Base-by-base conservation (phyloP, 495 filamentous ascomycete species). In the Penicillium salamii region DNA sequence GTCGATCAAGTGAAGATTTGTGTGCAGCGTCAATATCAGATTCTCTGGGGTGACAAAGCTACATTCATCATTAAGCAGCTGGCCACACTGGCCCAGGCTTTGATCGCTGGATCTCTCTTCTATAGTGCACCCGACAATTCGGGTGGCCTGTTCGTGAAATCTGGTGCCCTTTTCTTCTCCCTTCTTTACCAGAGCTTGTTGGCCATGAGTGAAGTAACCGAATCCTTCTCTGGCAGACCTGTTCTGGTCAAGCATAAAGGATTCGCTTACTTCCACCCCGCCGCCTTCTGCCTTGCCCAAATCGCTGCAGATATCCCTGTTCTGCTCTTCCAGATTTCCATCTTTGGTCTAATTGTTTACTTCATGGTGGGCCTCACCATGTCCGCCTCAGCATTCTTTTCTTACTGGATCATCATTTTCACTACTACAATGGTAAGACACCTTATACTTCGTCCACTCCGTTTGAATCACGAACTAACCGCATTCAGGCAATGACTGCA, bases 221-320 rank as follows among this genome's bases (percentile, higher is more conserved):
- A 84, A 26, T 84, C 86, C 0, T 90, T 90, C 60, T 70, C 75
- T 15, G 78, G 81, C 1, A 78, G 86, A 14, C 86, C 83, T 2
- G 84, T 93, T 26, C 64, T 91, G 15, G 75, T 87, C 43, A 89
- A 90, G 50, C 89, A 93, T 63, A 86, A 87, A 58, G 72, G 74
- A 17, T 90, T 89, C 61, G 83, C 83, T 21, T 84, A 89, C 56
- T 90, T 87, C 65, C 79, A 86, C 7, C 88, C 88, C 3, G 78
- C 84, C 3, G 87, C 88, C 6, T 86, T 83, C 35, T 83, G 80
- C 20, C 71, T 93, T 28, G 87, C 85, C 1, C 79, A 88, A 37
- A 85, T 86, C 3, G 69, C 85, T 7, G 77, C 84, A 9, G 89
- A 93, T 52, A 62, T 88, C 7, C 87, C 87, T 0, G 66, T 89